Evolutionary conservation across 2,329 filamentous ascomycete species (phyloP), one percentile per base, ranked within the genome.

Genomic region (Botrytis sinoallii): DNA sequence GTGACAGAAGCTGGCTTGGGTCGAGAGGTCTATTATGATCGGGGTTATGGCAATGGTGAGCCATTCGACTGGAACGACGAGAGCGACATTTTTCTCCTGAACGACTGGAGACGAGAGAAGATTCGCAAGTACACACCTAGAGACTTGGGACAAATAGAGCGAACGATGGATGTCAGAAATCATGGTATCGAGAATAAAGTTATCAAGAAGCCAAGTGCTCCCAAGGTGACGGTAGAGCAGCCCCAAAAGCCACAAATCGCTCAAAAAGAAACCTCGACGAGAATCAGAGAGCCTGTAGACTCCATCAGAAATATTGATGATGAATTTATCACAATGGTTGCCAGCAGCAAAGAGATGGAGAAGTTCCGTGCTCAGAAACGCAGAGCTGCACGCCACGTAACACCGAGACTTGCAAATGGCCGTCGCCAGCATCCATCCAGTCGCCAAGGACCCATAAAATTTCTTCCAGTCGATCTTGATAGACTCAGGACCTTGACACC

Each of bases 21-120:
- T 25, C 29, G 63, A 25, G 42, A 66, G 12, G 22, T 66, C 25
- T 66, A 35, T 22, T 66, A 66, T 12, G 29, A 66, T 44, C 42
- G 42, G 1, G 63, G 63, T 35, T 66, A 48, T 48, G 42, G 63
- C 3, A 22, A 25, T 66, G 63, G 63, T 8, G 42, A 48, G 7
- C 63, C 63, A 38, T 66, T 66, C 9, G 42, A 66, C 42, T 66
- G 63, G 63, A 66, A 66, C 20, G 63, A 66, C 25, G 1, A 20
- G 12, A 66, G 63, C 46, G 63, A 66, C 32, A 20, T 66, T 22
- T 66, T 44, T 2, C 63, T 66, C 29, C 48, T 66, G 29, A 66
- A 66, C 22, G 44, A 46, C 18, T 66, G 63, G 63, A 66, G 63
- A 25, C 29, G 32, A 48, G 63, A 66, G 2, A 66, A 46, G 6